phyloP scores from a whole-genome alignment of 2,329 filamentous ascomycete species.

The Talaromyces rugulosus region DNA sequence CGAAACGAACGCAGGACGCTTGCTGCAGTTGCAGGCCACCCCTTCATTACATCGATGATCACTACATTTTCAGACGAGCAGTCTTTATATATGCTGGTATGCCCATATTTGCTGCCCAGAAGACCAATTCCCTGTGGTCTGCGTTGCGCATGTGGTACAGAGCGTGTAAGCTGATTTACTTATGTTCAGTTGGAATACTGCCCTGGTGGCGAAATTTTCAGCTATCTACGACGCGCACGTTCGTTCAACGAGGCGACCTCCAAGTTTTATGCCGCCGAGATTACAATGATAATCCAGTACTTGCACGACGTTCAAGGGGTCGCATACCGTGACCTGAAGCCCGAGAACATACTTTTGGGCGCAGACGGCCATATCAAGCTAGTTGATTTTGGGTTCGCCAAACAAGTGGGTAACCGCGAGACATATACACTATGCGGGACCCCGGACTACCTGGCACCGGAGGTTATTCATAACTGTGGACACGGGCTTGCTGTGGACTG shows the following conservation, averaged over 20 bases:
- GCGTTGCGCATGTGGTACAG: not conserved
- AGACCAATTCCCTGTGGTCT: not conserved
- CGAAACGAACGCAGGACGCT: conserved; percentile 63
- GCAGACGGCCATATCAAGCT: conserved; percentile 62
- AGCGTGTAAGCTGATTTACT: not conserved
- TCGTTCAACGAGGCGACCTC: conserved; percentile 61
- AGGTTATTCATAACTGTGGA: conserved; percentile 62
- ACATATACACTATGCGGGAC: conserved; percentile 66
- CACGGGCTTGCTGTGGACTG: conserved; percentile 64
- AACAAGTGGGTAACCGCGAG: conserved; percentile 55
- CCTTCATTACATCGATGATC: conserved; percentile 63
- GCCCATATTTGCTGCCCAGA: conserved; percentile 3
- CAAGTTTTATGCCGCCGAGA: conserved; percentile 64
- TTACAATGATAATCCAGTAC: conserved; percentile 61
- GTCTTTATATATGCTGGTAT: conserved; percentile 52
- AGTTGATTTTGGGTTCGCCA: conserved; percentile 66
- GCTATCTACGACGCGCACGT: conserved; percentile 58
- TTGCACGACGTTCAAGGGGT: conserved; percentile 62
- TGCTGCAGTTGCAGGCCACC: conserved; percentile 58
- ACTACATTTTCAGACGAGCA: conserved; percentile 62
- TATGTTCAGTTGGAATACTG: conserved; percentile 57
- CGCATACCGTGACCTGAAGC: conserved; percentile 63
- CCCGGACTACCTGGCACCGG: conserved; percentile 63
- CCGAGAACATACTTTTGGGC: conserved; percentile 64
- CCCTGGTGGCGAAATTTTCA: conserved; percentile 64